phyloP scores from a whole-genome alignment of 805 yeast genomes.

The Yamadazyma ubonensis region DNA sequence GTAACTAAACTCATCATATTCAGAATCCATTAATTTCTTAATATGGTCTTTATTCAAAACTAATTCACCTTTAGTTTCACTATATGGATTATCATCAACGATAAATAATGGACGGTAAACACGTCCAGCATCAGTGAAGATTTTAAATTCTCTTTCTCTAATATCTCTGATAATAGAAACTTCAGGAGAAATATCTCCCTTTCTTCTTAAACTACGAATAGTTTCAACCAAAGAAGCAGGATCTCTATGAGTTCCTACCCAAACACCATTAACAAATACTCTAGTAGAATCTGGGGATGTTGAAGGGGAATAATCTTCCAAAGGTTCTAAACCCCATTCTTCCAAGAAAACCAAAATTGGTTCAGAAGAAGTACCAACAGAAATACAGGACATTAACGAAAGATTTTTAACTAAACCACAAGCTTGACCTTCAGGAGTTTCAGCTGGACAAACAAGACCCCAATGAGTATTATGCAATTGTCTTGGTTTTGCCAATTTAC shows the following conservation, averaged over 20 bases:
- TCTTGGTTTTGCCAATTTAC: constrained; percentile 98
- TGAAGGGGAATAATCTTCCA: constrained; percentile 93
- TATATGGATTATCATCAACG: constrained; percentile 80
- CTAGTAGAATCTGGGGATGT: constrained; percentile 88
- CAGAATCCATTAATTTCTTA: constrained; percentile 59
- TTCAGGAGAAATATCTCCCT: constrained; percentile 93
- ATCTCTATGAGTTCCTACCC: constrained; percentile 98
- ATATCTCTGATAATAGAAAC: constrained; percentile 96
- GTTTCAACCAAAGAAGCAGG: constrained; percentile 91
- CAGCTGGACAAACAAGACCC: constrained; percentile 99
- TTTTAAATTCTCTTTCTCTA: constrained; percentile 92
- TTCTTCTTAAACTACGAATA: constrained; percentile 87
- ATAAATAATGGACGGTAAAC: constrained; percentile 95
- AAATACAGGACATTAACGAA: constrained; percentile 94
- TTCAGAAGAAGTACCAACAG: constrained; percentile 96
- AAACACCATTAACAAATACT: constrained; percentile 96
- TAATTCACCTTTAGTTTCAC: constrained; percentile 71
- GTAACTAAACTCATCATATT: constrained; percentile 53
- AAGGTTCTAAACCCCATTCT: constrained; percentile 99
- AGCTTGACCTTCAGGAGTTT: constrained; percentile 99
- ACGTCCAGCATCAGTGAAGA: constrained; percentile 98
- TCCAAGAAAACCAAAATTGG: constrained; percentile 90
- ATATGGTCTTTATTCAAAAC: constrained; percentile 84
- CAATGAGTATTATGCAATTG: constrained; percentile 99
- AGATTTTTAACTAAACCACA: constrained; percentile 98